A percentile compares a stretch with the other conserved stretches of the same genome.
Conservation (phyloP, 2,329 filamentous ascomycete genomes). For the Colletotrichum lindemuthianum region DNA sequence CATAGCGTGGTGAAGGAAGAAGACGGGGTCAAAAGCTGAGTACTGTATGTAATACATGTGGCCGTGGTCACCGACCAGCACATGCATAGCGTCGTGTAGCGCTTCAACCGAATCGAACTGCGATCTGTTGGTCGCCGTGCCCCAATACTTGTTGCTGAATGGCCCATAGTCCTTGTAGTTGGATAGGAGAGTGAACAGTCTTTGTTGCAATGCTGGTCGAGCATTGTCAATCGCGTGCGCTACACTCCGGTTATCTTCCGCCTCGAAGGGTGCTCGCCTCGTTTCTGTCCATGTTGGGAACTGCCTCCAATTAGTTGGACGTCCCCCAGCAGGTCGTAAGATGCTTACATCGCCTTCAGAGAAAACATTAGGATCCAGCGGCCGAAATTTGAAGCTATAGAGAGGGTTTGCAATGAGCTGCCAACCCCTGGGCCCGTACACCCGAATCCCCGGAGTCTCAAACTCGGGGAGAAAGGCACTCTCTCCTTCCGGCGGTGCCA, state of each 20-base stretch:
- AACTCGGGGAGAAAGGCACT: constrained; percentile 57
- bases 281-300: constrained; percentile 70
- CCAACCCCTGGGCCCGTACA: constrained; percentile 65
- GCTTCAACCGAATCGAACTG: constrained; percentile 73
- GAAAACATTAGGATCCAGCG: constrained; percentile 67
- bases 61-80: constrained; percentile 66
- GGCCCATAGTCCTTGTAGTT: constrained; percentile 74
- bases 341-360: constrained; percentile 67
- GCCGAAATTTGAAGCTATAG: constrained; percentile 68
- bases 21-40: constrained; percentile 82
- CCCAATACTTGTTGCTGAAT: constrained; percentile 76
- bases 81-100: constrained; percentile 72
- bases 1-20: constrained; percentile 81
- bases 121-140: constrained; percentile 54
- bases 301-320: constrained; percentile 46
- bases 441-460: constrained; percentile 60
- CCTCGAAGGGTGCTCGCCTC: constrained; percentile 31
- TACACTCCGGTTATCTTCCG: constrained; percentile 69
- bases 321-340: background rate
- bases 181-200: constrained; percentile 74
- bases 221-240: constrained; percentile 62
- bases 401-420: constrained; percentile 71
- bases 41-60: constrained; percentile 78
- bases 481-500: constrained; percentile 57
- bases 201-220: constrained; percentile 62